Conservation (phyloP, 2,329 filamentous ascomycete genomes). For the Paraphoma sp. region DNA sequence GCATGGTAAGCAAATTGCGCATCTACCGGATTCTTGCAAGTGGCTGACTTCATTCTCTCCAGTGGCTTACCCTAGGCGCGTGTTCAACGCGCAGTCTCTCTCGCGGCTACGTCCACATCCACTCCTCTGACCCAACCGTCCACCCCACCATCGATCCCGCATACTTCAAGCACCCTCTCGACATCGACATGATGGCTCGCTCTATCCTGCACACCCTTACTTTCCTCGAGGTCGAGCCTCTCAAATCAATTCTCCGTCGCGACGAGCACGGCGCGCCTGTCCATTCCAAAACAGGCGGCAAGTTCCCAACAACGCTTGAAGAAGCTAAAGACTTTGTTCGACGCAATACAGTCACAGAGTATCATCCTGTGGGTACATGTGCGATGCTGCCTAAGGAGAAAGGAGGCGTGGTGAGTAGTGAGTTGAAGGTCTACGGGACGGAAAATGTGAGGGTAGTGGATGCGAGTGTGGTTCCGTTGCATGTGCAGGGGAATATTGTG, state of each 20-base stretch:
- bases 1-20: conserved; percentile 10
- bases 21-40: too few species aligned
- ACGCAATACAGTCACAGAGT: conserved; percentile 32
- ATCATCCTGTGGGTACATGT: conserved; percentile 40
- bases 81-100: conserved; percentile 46
- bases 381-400: conserved; percentile 42
- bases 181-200: conserved; percentile 51
- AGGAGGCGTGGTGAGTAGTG: conserved; percentile 33
- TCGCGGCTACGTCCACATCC: conserved; percentile 52
- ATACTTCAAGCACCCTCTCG: conserved; percentile 54
- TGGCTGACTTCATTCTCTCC: too few species aligned
- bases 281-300: background rate
- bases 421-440: conserved; percentile 39
- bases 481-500: conserved; percentile 37
- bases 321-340: conserved; percentile 27
- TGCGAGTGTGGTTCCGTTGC: conserved; percentile 34
- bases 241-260: conserved; percentile 36
- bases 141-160: conserved; percentile 52
- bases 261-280: conserved; percentile 25
- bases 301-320: conserved; percentile 25
- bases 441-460: conserved; percentile 37
- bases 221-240: conserved; percentile 34
- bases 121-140: conserved; percentile 41
- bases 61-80: conserved; percentile 20
- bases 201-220: conserved; percentile 39